Percentiles rank a stretch among this genome's conserved stretches.
phyloP scores from a whole-genome alignment of 169 alveolate genomes.

The Plasmodium coatneyi region DNA sequence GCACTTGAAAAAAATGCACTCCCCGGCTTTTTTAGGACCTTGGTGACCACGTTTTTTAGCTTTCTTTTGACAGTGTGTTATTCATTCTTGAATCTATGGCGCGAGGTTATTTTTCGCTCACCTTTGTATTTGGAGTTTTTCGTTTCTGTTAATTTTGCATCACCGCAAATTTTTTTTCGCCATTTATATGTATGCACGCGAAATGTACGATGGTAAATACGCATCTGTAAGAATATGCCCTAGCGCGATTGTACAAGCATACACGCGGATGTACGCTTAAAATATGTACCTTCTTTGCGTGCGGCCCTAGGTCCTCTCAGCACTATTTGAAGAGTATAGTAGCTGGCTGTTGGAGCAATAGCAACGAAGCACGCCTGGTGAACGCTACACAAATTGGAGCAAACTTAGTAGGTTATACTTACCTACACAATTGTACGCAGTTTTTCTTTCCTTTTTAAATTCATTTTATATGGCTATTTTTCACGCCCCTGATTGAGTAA shows the following conservation, averaged over 20 bases:
- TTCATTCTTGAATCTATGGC: not conserved
- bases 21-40: not conserved
- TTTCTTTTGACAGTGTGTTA: not conserved
- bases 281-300: not conserved
- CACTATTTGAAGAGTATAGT: not conserved
- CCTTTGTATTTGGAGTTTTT: not conserved
- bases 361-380: not conserved
- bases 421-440: not conserved
- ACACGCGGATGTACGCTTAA: not conserved
- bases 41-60: not conserved
- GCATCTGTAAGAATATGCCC: not conserved
- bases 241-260: not conserved
- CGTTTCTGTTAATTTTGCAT: not conserved
- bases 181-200: not conserved
- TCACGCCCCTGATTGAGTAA: not conserved
- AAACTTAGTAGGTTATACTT: not conserved
- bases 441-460: not conserved
- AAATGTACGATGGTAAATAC: not conserved
- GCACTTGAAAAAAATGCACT: not conserved
- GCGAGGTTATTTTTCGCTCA: not conserved
- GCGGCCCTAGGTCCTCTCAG: not conserved
- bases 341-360: not conserved
- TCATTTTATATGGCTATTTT: not conserved
- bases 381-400: not conserved
- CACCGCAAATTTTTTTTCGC: not conserved